Evolutionary conservation across 495 filamentous ascomycete genomes (phyloP).

Genomic region (Arthonia radiata): DNA sequence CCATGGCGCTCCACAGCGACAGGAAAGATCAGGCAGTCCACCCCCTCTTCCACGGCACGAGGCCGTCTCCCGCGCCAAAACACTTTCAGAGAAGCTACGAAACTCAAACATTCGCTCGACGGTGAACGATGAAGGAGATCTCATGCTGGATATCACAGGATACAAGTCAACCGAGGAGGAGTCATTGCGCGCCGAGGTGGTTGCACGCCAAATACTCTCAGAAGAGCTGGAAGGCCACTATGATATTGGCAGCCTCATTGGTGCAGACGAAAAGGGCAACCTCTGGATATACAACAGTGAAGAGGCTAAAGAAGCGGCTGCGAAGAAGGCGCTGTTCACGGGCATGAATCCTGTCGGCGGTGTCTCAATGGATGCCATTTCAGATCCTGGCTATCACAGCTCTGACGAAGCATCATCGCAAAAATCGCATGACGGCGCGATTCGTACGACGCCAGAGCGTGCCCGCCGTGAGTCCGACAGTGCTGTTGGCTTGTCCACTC

Average conservation of each 20-base stretch:
- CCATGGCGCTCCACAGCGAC: too few species aligned
- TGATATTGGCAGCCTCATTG: constrained; percentile 87
- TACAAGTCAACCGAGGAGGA: constrained; percentile 89
- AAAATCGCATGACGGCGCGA: constrained; percentile 12
- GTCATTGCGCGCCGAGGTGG: constrained; percentile 64
- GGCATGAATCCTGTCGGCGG: constrained; percentile 26
- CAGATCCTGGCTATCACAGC: constrained; percentile 85
- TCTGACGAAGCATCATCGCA: constrained; percentile 36
- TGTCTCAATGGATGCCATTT: constrained; percentile 42
- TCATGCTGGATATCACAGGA: constrained; percentile 96
- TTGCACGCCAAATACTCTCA: constrained; percentile 84
- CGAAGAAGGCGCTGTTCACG: constrained; percentile 24
- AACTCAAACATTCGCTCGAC: constrained; percentile 78
- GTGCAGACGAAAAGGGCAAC: constrained; percentile 83
- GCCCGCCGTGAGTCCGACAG: constrained; percentile 19
- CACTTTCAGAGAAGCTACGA: constrained; percentile 67
- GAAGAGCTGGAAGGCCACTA: constrained; percentile 89
- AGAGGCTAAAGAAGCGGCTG: constrained; percentile 65
- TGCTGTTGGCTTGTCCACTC: constrained; percentile 40
- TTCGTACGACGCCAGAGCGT: constrained; percentile 16
- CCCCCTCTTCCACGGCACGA: constrained; percentile 49
- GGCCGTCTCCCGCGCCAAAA: constrained; percentile 59
- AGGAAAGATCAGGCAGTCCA: constrained; percentile 53
- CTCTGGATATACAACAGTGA: constrained; percentile 97
- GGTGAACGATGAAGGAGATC: constrained; percentile 76